Conservation (phyloP, 2,329 filamentous ascomycete genomes). For the Blumeria hordei region DNA sequence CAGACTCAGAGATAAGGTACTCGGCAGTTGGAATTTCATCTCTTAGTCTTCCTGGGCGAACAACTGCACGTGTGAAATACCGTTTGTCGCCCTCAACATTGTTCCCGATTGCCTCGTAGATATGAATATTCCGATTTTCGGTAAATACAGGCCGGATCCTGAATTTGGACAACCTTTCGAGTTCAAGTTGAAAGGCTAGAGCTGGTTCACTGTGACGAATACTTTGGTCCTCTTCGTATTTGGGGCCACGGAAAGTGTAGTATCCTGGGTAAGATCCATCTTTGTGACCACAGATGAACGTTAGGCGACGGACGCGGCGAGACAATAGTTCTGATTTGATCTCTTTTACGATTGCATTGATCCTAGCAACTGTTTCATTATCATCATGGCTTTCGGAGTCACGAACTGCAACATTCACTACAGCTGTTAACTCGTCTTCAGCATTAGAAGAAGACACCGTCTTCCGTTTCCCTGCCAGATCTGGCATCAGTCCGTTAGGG, state of each 20-base stretch:
- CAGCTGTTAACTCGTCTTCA: constrained; percentile 64
- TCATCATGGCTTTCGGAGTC: constrained; percentile 72
- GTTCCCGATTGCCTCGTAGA: constrained; percentile 92
- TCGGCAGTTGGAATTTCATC: constrained; percentile 97
- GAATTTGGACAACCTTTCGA: constrained; percentile 85
- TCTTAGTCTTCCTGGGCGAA: constrained; percentile 76
- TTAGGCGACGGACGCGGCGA: constrained; percentile 67
- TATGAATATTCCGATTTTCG: constrained; percentile 96
- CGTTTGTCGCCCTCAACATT: constrained; percentile 89
- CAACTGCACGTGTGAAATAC: constrained; percentile 92
- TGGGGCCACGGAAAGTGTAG: constrained; percentile 90
- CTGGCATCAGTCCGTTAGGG: constrained; percentile 37
- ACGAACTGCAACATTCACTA: constrained; percentile 76
- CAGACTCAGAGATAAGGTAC: constrained; percentile 92
- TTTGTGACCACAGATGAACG: constrained; percentile 86
- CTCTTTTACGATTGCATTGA: constrained; percentile 50
- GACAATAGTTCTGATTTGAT: constrained; percentile 65
- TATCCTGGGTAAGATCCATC: constrained; percentile 91
- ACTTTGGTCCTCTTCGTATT: constrained; percentile 73
- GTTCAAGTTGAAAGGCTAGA: constrained; percentile 93
- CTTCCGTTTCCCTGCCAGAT: constrained; percentile 50
- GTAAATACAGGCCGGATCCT: constrained; percentile 96
- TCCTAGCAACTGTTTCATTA: constrained; percentile 51
- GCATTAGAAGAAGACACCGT: constrained; percentile 28
- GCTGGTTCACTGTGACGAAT: constrained; percentile 95